These are phyloP conservation scores for Schwanniomyces sp. DNA, from an alignment of 805 yeast genomes.

Conservation along the genomic window DNA sequence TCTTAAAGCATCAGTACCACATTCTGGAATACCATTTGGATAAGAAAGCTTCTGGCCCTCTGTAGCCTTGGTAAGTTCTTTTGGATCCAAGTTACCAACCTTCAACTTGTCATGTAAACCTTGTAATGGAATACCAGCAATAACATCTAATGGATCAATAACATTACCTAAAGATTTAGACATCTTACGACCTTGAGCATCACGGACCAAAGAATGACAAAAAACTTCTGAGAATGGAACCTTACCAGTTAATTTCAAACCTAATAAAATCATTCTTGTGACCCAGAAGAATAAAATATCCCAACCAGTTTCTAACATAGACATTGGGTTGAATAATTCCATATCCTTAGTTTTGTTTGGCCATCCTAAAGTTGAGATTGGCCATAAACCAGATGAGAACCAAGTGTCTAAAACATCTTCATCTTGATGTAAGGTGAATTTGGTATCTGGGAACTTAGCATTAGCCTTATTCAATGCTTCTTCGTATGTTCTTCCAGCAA, in stretches of 20 bases:
- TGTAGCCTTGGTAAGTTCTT: conserved; percentile 83
- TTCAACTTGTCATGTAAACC: conserved; percentile 74
- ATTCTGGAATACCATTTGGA: conserved; percentile 97
- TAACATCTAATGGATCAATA: conserved; percentile 93
- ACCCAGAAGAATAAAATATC: conserved; percentile 99
- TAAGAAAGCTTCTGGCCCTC: conserved; percentile 85
- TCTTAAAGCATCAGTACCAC: conserved; percentile 98
- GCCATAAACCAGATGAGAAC: conserved; percentile 99
- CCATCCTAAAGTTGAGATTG: conserved; percentile 96
- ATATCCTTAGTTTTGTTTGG: conserved; percentile 77
- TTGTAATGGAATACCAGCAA: conserved; percentile 79
- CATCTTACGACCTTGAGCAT: conserved; percentile 99
- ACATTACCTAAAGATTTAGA: conserved; percentile 97
- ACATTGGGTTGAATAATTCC: conserved; percentile 81
- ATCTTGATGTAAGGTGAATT: conserved; percentile 84
- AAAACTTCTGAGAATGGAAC: conserved; percentile 95
- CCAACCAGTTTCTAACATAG: conserved; percentile 98
- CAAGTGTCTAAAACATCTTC: conserved; percentile 98
- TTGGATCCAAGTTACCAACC: conserved; percentile 84
- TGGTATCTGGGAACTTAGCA: conserved; percentile 65
- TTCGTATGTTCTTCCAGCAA: conserved; percentile 78
- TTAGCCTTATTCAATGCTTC: conserved; percentile 87
- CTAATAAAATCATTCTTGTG: conserved; percentile 90
- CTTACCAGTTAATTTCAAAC: conserved; percentile 84
- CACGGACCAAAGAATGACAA: conserved; percentile 98